Conservation (phyloP, 1,139 yeast genomes). For the Arxiozyma heterogenica region DNA sequence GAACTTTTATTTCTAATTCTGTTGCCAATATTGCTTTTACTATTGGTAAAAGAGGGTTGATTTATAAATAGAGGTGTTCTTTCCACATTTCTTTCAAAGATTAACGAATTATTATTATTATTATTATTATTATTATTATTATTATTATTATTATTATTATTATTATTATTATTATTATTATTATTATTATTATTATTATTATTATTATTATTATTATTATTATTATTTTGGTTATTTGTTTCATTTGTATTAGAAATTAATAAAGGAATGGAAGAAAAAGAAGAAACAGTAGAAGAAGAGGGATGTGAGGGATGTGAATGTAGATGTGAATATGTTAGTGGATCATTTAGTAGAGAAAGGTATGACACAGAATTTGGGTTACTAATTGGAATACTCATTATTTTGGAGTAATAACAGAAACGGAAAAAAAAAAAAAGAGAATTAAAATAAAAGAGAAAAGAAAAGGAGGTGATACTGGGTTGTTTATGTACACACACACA, state of each 20-base stretch:
- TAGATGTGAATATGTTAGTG: background rate
- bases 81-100: slow-evolving; percentile 59
- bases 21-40: background rate
- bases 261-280: background rate
- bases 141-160: background rate
- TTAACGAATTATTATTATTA: slow-evolving; percentile 23
- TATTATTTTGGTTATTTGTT: slow-evolving; percentile 3
- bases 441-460: no score
- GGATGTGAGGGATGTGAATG: background rate
- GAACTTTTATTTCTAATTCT: background rate
- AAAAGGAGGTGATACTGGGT: no score
- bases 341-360: background rate
- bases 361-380: background rate
- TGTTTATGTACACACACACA: no score
- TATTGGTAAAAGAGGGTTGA: background rate
- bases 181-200: slow-evolving; percentile 3
- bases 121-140: slow-evolving; percentile 1
- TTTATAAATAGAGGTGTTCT: slow-evolving; percentile 31
- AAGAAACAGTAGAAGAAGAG: background rate
- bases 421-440: no score
- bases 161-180: slow-evolving; percentile 2
- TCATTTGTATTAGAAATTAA: background rate
- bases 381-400: background rate
- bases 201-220: background rate
- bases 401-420: no score